Evolutionary conservation across 805 yeast species (phyloP).

Genomic region (Ogataea nakhonphanomensis): DNA sequence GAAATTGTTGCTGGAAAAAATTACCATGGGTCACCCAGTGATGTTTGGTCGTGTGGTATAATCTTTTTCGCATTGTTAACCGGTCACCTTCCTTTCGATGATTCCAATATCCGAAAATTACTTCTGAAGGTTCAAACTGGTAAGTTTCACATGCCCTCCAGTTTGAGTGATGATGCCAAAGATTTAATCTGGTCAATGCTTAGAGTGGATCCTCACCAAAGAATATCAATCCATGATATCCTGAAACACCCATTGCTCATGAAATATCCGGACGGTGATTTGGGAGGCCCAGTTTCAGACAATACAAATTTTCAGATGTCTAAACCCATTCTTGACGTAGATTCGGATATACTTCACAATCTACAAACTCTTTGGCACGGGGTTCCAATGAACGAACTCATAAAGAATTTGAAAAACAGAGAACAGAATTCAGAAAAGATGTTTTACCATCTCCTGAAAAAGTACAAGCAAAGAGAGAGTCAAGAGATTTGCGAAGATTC

Average conservation of each 20-base stretch:
- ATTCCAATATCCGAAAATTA: conserved; percentile 69
- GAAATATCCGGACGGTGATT: conserved; percentile 48
- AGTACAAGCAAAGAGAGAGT: conserved; percentile 31
- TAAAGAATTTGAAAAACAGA: conserved; percentile 25
- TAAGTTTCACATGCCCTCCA: conserved; percentile 65
- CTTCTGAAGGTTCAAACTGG: conserved; percentile 77
- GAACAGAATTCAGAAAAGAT: conserved; percentile 34
- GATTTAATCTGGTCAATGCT: conserved; percentile 64
- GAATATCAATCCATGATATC: conserved; percentile 68
- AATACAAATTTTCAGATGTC: conserved; percentile 26
- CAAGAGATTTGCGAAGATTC: conserved; percentile 6
- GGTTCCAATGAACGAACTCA: conserved; percentile 36
- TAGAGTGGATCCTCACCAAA: conserved; percentile 63
- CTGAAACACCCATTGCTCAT: conserved; percentile 52
- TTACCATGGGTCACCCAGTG: conserved; percentile 82
- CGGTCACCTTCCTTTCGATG: conserved; percentile 82
- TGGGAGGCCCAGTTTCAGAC: background rate
- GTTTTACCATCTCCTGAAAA: conserved; percentile 34
- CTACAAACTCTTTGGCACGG: conserved; percentile 58
- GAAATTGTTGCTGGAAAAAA: conserved; percentile 76
- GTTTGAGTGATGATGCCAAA: conserved; percentile 60
- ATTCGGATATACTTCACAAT: conserved; percentile 49
- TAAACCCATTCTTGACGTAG: conserved; percentile 35
- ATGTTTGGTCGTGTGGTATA: conserved; percentile 88
- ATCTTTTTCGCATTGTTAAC: conserved; percentile 74